A percentile compares a stretch with the other conserved stretches of the same genome.
Evolutionary conservation across 768 basidiomycete species (phyloP).

Genomic region (Boletus rufocinnamomeus): DNA sequence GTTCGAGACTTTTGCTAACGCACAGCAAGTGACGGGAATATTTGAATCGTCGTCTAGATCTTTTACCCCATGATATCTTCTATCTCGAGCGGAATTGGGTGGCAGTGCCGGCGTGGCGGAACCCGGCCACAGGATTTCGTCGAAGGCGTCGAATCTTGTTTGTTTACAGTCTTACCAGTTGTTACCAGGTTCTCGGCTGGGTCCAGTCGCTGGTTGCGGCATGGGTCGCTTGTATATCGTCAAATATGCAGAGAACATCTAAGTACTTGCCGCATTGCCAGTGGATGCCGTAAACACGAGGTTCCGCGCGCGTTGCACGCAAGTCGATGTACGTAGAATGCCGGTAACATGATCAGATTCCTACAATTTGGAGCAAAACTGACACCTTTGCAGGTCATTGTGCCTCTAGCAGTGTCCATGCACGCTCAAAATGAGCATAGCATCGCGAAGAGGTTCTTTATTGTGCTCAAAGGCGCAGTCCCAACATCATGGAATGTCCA

Average conservation of each 20-base stretch:
- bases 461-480: slow-evolving; percentile 16
- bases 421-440: slow-evolving; percentile 17
- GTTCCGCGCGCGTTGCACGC: slow-evolving; percentile 50
- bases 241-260: slow-evolving; percentile 29
- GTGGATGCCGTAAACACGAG: slow-evolving; percentile 39
- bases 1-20: not conserved
- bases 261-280: slow-evolving; percentile 50
- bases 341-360: too few relatives aligned
- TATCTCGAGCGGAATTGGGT: too few relatives aligned
- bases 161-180: too few relatives aligned
- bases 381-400: slow-evolving; percentile 21
- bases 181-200: too few relatives aligned
- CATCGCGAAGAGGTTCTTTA: slow-evolving; percentile 32
- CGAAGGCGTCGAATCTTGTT: too few relatives aligned
- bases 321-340: slow-evolving; percentile 52
- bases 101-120: too few relatives aligned
- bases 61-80: too few relatives aligned
- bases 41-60: too few relatives aligned
- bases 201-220: too few relatives aligned
- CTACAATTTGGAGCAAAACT: not conserved
- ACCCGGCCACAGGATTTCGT: too few relatives aligned
- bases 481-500: slow-evolving; percentile 41
- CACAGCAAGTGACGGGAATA: not conserved
- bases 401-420: slow-evolving; percentile 20
- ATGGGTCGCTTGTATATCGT: slow-evolving; percentile 18